Evolutionary conservation across 139 green algal species (phyloP), one percentile per base, ranked within the genome.

Genomic region (Trebouxia sp.): DNA sequence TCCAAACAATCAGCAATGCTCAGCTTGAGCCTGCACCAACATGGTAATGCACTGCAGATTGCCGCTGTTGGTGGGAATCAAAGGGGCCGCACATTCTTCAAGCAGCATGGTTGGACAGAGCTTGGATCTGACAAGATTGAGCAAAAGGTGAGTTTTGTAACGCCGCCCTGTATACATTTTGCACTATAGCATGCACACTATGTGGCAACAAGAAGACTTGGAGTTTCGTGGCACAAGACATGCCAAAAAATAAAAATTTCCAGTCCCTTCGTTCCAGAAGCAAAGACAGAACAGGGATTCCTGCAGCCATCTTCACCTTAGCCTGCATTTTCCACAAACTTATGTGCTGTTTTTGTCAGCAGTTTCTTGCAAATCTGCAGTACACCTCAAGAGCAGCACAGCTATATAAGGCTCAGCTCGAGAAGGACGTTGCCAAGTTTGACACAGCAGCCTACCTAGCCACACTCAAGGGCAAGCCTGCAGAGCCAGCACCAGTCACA

Each of bases 41-140:
- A n/a, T 76, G 32, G 15, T 76, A 24, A 43, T 14, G 6, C 17
- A 4, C 1, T 75, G 79, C 90, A 94, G 89, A 84, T 98, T 41
- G 94, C 96, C 89, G 88, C 89, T 3, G 88, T 93, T 32, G 94
- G 93, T 8, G 97, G 97, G 51, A 99, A 99, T 83, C 83, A 89
- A 42, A 84, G 92, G 0, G 97, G 92, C 0, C 86, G 94, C 22
- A 88, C 90, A 39, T 99, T 97, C 83, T 99, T 99, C 90, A 98
- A 97, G 85, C 94, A 99, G 87, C 96, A 99, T 86, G 97, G 97
- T 1, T 99, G 95, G 94, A 90, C 92, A n/a, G 90, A 93, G 75
- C 30, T 89, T 11, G 92, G 91, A 48, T 88, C 91, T 38, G 96
- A 98, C 85, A 98, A 99, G 83, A 98, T 98, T 62, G 92, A 97